phyloP scores from a whole-genome alignment of 306 rosid species.

The Dalbergia cultrata region DNA sequence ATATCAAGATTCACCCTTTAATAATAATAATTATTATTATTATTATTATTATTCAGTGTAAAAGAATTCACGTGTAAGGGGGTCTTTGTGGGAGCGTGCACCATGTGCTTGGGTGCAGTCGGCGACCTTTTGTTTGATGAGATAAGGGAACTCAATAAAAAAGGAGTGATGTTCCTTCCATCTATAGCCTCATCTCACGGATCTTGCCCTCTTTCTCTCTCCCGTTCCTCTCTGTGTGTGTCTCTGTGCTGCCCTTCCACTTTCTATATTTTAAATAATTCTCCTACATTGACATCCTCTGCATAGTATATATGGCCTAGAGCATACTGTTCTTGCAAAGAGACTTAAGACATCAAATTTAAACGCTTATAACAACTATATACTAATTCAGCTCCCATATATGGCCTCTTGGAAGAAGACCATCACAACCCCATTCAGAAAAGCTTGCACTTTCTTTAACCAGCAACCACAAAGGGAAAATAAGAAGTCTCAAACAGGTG shows the following conservation, averaged over 20 bases:
- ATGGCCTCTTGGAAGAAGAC: slow-evolving; percentile 99
- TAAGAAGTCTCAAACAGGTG: slow-evolving; percentile 77
- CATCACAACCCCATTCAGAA: slow-evolving; percentile 81
- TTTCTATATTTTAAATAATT: slow-evolving; percentile 32
- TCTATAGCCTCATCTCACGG: slow-evolving; percentile 86
- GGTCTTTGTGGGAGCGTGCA: slow-evolving; percentile 68
- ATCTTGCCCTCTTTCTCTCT: slow-evolving; percentile 70
- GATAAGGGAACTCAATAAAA: slow-evolving; percentile 53
- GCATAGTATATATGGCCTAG: slow-evolving; percentile 33
- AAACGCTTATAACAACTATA: neutral
- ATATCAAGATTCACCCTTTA: too few relatives aligned
- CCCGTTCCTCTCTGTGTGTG: neutral
- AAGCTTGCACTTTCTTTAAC: slow-evolving; percentile 88
- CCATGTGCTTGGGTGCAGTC: slow-evolving; percentile 83
- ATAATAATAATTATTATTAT: too few relatives aligned
- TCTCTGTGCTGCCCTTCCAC: neutral
- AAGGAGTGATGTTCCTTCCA: slow-evolving; percentile 65
- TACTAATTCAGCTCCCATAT: slow-evolving; percentile 1
- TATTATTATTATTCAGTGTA: slow-evolving; percentile 3
- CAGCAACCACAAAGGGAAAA: slow-evolving; percentile 73
- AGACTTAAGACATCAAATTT: slow-evolving; percentile 33
- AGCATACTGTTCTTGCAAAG: slow-evolving; percentile 17
- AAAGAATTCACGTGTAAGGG: slow-evolving; percentile 61
- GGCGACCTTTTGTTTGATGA: slow-evolving; percentile 58
- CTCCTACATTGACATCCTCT: slow-evolving; percentile 13